These are phyloP conservation scores for Rosa lucieae DNA, from an alignment of 306 rosid genomes.

Conservation along the genomic window DNA sequence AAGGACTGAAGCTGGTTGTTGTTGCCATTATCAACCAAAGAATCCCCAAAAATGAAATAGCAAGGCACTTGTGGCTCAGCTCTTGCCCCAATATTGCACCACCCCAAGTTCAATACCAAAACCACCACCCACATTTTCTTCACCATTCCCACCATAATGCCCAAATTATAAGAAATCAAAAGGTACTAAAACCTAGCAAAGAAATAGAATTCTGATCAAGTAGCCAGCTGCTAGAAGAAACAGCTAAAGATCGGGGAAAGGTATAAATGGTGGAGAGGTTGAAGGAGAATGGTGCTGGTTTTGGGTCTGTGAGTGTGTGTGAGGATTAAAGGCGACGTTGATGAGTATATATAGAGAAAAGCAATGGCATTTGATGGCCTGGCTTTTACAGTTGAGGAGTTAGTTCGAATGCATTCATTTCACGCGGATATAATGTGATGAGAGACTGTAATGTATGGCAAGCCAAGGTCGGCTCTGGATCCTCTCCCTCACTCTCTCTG, in stretches of 20 bases:
- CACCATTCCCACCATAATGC: background rate
- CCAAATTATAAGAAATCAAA: background rate
- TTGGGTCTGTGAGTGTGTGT: background rate
- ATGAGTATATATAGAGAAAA: constrained; percentile 34
- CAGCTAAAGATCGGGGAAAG: constrained; percentile 4
- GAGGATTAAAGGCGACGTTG: constrained; percentile 26
- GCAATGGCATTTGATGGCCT: background rate
- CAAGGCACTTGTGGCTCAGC: constrained; percentile 75
- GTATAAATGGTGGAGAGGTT: background rate
- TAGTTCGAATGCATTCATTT: constrained; percentile 58
- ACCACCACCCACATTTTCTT: constrained; percentile 24
- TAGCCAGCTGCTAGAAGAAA: background rate
- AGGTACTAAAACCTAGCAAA: background rate
- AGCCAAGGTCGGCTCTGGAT: constrained; percentile 17
- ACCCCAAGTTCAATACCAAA: constrained; percentile 35
- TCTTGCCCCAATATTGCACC: constrained; percentile 22
- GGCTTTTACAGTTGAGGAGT: constrained; percentile 51
- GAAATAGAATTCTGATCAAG: background rate
- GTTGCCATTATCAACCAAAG: constrained; percentile 86
- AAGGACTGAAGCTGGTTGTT: constrained; percentile 70
- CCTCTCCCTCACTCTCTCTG: background rate
- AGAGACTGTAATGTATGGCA: constrained; percentile 14
- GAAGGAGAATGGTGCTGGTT: background rate
- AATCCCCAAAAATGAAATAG: constrained; percentile 93
- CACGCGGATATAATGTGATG: constrained; percentile 63